phyloP scores from a whole-genome alignment of 805 yeast species.

The Barnettozyma wickerhamii region DNA sequence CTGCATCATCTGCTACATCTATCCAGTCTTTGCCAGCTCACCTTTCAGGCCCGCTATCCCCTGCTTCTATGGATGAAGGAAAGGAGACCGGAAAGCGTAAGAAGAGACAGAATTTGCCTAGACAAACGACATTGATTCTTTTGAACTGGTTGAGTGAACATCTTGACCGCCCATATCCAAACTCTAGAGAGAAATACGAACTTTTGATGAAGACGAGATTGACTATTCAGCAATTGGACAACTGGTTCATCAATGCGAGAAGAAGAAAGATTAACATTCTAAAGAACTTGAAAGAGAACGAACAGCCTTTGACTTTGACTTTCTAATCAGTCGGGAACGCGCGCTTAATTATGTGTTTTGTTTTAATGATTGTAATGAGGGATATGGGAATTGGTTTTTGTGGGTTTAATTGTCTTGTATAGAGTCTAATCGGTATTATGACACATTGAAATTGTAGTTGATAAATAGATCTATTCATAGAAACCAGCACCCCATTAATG shows the following conservation, averaged over 20 bases:
- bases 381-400: too few species aligned
- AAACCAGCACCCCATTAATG: too few species aligned
- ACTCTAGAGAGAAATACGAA: constrained; percentile 69
- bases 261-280: constrained; percentile 53
- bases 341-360: neutral
- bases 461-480: too few species aligned
- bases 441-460: too few species aligned
- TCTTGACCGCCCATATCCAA: constrained; percentile 78
- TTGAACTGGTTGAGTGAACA: constrained; percentile 72
- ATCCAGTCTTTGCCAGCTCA: constrained; percentile 4
- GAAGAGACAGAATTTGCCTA: constrained; percentile 72
- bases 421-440: too few species aligned
- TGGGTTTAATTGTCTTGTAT: too few species aligned
- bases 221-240: constrained; percentile 73
- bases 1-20: constrained; percentile 1
- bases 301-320: constrained; percentile 24
- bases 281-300: constrained; percentile 24
- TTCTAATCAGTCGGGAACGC: constrained; percentile 20
- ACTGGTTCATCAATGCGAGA: constrained; percentile 88
- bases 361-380: neutral
- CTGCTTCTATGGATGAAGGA: constrained; percentile 8
- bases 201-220: constrained; percentile 68
- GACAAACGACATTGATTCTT: constrained; percentile 66
- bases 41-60: constrained; percentile 6
- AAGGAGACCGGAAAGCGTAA: constrained; percentile 22